Percentiles rank a stretch among this genome's conserved stretches.
Conservation (phyloP, 2,329 filamentous ascomycete species). For the Sclerotinia spermophila region DNA sequence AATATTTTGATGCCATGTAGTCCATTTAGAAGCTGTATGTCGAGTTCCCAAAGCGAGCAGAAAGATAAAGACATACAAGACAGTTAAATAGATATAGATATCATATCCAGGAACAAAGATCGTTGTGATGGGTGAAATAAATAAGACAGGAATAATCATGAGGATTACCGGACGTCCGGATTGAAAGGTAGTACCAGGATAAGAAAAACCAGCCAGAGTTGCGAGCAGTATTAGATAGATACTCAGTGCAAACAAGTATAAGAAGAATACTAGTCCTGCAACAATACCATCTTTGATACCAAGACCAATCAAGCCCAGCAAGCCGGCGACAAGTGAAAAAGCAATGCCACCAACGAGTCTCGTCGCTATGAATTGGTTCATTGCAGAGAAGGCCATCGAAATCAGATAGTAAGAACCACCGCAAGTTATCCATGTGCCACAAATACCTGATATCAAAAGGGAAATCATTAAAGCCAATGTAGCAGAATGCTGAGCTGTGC, state of each 20-base stretch:
- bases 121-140: conserved; percentile 55
- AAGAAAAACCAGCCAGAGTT: conserved; percentile 46
- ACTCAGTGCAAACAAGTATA: conserved; percentile 55
- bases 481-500: conserved; percentile 50
- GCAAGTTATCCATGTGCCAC: conserved; percentile 60
- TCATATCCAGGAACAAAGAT: conserved; percentile 49
- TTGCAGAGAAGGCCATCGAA: conserved; percentile 48
- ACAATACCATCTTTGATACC: conserved; percentile 43
- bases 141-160: conserved; percentile 51
- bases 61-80: conserved; percentile 51
- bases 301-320: conserved; percentile 50
- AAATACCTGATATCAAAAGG: conserved; percentile 54
- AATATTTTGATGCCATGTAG: conserved; percentile 52
- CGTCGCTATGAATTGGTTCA: conserved; percentile 42
- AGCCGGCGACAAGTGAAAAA: conserved; percentile 36
- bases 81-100: conserved; percentile 51
- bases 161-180: conserved; percentile 49
- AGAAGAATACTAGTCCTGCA: conserved; percentile 53
- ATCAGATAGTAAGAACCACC: conserved; percentile 61
- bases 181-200: conserved; percentile 51
- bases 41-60: conserved; percentile 51
- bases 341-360: conserved; percentile 48
- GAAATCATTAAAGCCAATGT: conserved; percentile 54
- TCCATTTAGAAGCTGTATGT: conserved; percentile 53
- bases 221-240: conserved; percentile 57